These are phyloP conservation scores for Epichloe aotearoae DNA, from an alignment of 2,329 filamentous ascomycete genomes.

Conservation along the genomic window DNA sequence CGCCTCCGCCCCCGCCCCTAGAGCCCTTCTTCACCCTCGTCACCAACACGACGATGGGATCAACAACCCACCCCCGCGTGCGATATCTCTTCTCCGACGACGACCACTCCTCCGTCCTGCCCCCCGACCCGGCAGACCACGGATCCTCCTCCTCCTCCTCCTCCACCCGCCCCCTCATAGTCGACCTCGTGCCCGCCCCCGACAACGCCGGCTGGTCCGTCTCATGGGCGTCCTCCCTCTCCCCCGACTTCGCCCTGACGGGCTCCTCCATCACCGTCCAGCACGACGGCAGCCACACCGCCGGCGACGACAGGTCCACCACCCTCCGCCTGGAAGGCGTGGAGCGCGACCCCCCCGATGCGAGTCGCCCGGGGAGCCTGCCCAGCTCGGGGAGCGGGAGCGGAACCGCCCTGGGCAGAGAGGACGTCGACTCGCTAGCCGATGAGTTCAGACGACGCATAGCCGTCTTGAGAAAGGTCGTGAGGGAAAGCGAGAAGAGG, in stretches of 20 bases:
- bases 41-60: conserved; percentile 57
- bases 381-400: conserved; percentile 18
- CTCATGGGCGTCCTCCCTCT: conserved; percentile 57
- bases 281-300: conserved; percentile 20
- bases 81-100: conserved; percentile 94
- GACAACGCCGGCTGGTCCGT: conserved; percentile 39
- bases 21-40: conserved; percentile 77
- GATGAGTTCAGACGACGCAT: conserved; percentile 47
- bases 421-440: conserved; percentile 38
- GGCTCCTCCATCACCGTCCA: conserved; percentile 29
- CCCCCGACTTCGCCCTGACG: conserved; percentile 55
- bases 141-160: conserved; percentile 15
- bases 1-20: conserved; percentile 31
- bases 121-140: conserved; percentile 32
- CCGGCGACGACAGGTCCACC: conserved; percentile 13
- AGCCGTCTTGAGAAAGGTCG: conserved; percentile 38
- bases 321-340: conserved; percentile 25
- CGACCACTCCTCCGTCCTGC: conserved; percentile 66
- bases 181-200: conserved; percentile 36
- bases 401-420: conserved; percentile 20
- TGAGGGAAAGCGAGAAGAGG: conserved; percentile 36
- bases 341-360: conserved; percentile 21
- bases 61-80: conserved; percentile 71
- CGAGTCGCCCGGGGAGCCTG: conserved; percentile 11
- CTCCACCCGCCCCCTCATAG: conserved; percentile 34